Evolutionary conservation across 495 filamentous ascomycete species (phyloP).

Genomic region (Coniosporium apollinis): DNA sequence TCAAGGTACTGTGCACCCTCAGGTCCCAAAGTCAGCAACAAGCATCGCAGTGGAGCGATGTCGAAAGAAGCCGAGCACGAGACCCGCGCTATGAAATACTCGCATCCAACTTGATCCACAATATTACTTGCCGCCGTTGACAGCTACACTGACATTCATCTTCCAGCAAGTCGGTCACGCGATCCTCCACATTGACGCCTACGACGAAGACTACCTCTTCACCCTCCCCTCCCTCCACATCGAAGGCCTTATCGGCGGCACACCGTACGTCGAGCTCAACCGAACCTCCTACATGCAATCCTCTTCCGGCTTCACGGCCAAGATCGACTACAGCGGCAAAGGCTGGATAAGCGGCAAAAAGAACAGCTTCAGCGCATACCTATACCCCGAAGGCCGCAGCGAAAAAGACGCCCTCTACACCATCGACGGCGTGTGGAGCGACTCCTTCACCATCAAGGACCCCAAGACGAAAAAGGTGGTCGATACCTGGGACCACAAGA

Average conservation of each 20-base stretch:
- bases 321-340: slow-evolving; percentile 82
- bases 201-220: slow-evolving; percentile 68
- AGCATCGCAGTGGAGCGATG: too few relatives aligned
- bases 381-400: slow-evolving; percentile 52
- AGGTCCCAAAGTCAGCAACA: too few relatives aligned
- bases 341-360: slow-evolving; percentile 93
- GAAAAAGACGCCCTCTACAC: slow-evolving; percentile 76
- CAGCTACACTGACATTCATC: too few relatives aligned
- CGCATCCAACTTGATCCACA: too few relatives aligned
- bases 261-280: slow-evolving; percentile 82
- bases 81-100: too few relatives aligned
- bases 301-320: slow-evolving; percentile 74
- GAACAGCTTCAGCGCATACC: slow-evolving; percentile 66
- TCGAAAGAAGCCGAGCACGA: too few relatives aligned
- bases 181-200: slow-evolving; percentile 55
- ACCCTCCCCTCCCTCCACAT: slow-evolving; percentile 87
- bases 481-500: slow-evolving; percentile 50
- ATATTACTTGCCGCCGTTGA: too few relatives aligned
- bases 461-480: slow-evolving; percentile 51
- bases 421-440: slow-evolving; percentile 82
- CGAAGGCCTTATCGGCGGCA: slow-evolving; percentile 80
- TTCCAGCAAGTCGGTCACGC: slow-evolving; percentile 94
- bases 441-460: slow-evolving; percentile 61
- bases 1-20: too few relatives aligned
- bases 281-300: slow-evolving; percentile 66